A percentile compares a stretch with the other conserved stretches of the same genome.
phyloP scores from a whole-genome alignment of 345 rosid genomes.

The Trapa bicornis region DNA sequence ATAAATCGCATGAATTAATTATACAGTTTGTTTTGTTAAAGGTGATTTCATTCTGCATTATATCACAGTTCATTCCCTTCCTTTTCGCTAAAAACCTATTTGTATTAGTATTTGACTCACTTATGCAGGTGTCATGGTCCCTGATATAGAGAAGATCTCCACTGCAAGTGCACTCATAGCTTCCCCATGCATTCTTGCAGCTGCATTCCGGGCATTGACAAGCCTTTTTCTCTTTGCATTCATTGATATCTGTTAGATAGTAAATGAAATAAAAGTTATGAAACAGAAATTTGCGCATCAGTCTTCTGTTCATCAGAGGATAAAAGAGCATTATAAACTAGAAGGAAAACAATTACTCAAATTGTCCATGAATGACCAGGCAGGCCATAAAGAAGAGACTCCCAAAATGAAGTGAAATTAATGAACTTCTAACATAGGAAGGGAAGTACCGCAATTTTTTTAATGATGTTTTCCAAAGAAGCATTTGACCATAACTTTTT shows the following conservation, averaged over 20 bases:
- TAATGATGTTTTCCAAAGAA: background rate
- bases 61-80: background rate
- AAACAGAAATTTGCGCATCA: background rate
- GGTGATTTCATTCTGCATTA: background rate
- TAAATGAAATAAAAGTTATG: background rate
- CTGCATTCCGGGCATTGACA: conserved; percentile 95
- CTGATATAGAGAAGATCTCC: conserved; percentile 78
- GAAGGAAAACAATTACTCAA: background rate
- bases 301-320: background rate
- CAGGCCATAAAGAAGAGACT: background rate
- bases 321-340: background rate
- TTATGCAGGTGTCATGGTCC: conserved; percentile 94
- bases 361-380: background rate
- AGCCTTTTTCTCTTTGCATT: conserved; percentile 87
- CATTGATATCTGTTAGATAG: conserved; percentile 58
- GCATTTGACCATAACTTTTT: background rate
- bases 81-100: background rate
- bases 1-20: background rate
- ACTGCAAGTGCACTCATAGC: conserved; percentile 80
- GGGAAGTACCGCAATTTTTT: background rate
- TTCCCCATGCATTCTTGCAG: conserved; percentile 93
- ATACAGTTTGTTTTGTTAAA: background rate
- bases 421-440: background rate
- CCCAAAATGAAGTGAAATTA: background rate
- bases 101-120: conserved; percentile 28